Percentiles rank a stretch among this genome's conserved stretches.
phyloP scores from a whole-genome alignment of 305 asterid species.

The Petunia hybrid region DNA sequence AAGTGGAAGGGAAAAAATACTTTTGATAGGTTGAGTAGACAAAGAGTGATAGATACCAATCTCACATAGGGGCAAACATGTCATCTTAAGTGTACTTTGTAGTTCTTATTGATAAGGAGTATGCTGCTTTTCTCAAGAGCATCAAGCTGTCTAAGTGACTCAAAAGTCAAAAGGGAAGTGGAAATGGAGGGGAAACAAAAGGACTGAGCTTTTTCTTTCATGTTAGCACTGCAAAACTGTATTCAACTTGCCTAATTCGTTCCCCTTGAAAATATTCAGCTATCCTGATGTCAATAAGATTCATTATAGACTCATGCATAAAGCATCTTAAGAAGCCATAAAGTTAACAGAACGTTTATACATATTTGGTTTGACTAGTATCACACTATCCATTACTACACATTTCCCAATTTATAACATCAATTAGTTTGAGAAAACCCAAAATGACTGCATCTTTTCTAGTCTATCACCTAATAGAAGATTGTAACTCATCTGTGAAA shows the following conservation, averaged over 20 bases:
- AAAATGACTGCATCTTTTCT: no score
- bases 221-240: background rate
- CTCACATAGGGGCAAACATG: background rate
- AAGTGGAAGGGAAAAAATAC: background rate
- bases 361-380: background rate
- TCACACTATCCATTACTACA: slow-evolving; percentile 5
- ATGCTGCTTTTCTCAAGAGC: slow-evolving; percentile 5
- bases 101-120: background rate
- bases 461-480: no score
- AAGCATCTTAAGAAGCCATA: background rate
- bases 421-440: slow-evolving; percentile 15
- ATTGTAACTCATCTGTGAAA: no score
- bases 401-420: background rate
- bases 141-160: slow-evolving; percentile 26
- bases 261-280: slow-evolving; percentile 6
- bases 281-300: slow-evolving; percentile 1
- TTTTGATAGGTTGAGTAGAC: background rate
- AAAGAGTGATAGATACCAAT: background rate
- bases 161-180: slow-evolving; percentile 15
- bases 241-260: background rate
- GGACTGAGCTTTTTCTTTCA: slow-evolving; percentile 5
- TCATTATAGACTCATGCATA: background rate
- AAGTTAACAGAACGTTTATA: background rate
- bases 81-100: background rate
- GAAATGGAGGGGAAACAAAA: background rate